Evolutionary conservation across 345 rosid species (phyloP), one percentile per base, ranked within the genome.

Genomic region (Fremontodendron californicum): DNA sequence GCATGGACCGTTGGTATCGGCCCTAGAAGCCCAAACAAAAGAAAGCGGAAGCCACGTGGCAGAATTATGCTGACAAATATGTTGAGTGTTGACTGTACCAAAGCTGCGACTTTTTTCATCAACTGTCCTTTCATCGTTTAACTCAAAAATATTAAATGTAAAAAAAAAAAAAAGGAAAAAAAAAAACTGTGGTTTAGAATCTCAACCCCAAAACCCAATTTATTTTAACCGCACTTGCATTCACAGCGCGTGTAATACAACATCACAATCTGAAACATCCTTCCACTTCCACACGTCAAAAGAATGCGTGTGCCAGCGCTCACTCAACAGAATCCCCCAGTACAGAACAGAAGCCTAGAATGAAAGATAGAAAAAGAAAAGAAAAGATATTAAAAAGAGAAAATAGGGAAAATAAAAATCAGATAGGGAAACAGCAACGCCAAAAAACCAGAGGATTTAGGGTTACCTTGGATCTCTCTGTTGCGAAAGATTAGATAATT

Each of bases 401-500:
- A 42, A 33, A 23, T 4, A 54, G 39, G 18, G 23, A 16, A 23
- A 66, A 46, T n/a, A 25, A 9, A 8, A 25, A 76, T 21, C 8
- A 9, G 31, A 46, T 35, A 23, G 37, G 23, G 58, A 62, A 42
- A 42, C 81, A 76, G 81, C 81, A 33, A 67, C 63, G 70, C 54
- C 74, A 8, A 75, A 70, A 48, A 65, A 42, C 39, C 84, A 78
- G 91, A 84, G 89, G 88, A 83, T 88, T 88, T 90, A 88, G 93
- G 93, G 91, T 85, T 87, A 73, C 78, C 84, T 84, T 42, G 82
- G 80, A 84, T 87, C 87, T 81, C 85, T 83, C 82, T 77, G 75
- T 67, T 60, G 29, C 39, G 1, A 31, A 35, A 21, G 18, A 64
- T 16, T 21, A 64, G 63, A 9, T 62, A 18, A 62, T 2, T 37